Percentiles rank a stretch among this genome's conserved stretches.
Evolutionary conservation across 2,329 filamentous ascomycete genomes (phyloP).

Genomic region (Alternaria rosae): DNA sequence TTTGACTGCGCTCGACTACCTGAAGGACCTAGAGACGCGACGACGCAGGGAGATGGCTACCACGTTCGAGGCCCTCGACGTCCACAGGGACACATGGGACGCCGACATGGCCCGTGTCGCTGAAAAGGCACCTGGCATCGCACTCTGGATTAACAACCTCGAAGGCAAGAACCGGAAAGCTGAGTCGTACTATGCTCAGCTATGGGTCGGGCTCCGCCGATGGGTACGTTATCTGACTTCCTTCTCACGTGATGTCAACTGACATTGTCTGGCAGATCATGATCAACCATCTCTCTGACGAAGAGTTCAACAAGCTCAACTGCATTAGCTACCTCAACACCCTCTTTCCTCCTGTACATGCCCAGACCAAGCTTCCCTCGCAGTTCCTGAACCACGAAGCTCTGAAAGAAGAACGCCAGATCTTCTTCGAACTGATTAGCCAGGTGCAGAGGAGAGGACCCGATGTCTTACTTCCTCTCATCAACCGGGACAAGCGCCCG

Average conservation of each 20-base stretch:
- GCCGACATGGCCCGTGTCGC: constrained; percentile 57
- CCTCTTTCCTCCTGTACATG: constrained; percentile 65
- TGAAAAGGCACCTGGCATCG: constrained; percentile 61
- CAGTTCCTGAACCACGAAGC: constrained; percentile 60
- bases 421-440: constrained; percentile 69
- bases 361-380: constrained; percentile 52
- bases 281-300: constrained; percentile 69
- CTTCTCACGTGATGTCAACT: constrained; percentile 1
- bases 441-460: constrained; percentile 65
- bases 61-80: constrained; percentile 62
- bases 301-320: constrained; percentile 70
- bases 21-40: constrained; percentile 68
- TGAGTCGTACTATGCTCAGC: constrained; percentile 61
- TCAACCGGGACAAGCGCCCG: constrained; percentile 60
- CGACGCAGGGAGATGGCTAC: constrained; percentile 65
- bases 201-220: constrained; percentile 68
- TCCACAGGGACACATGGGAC: constrained; percentile 58
- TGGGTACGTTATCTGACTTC: constrained; percentile 60
- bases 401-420: constrained; percentile 65
- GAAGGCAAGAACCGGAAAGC: constrained; percentile 52
- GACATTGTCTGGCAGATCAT: constrained; percentile 57
- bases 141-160: constrained; percentile 63
- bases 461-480: constrained; percentile 60
- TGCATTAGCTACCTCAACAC: constrained; percentile 74
- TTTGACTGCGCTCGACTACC: constrained; percentile 70